Percentiles rank a stretch among this genome's conserved stretches.
Evolutionary conservation across 371 early-diverging fungal genomes (phyloP).

Genomic region (Mortierella sp.): DNA sequence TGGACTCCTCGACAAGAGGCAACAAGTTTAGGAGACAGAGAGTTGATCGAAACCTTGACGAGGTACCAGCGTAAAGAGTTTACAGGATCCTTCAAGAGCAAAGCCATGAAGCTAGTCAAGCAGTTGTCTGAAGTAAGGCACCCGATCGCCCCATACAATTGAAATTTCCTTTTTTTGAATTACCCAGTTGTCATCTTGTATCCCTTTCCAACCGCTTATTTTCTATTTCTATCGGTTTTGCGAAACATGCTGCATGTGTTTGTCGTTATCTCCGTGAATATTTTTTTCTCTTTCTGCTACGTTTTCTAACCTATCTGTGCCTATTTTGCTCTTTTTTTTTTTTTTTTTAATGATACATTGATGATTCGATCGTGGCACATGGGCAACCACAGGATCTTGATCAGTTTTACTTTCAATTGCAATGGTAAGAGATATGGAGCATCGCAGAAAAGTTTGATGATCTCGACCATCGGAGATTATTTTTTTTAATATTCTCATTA

Average conservation of each 20-base stretch:
- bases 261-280: neutral
- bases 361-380: neutral
- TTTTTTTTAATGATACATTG: no score
- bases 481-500: neutral
- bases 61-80: conserved; percentile 46
- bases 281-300: neutral
- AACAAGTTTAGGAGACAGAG: conserved; percentile 39
- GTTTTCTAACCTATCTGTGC: no score
- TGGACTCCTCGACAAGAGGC: conserved; percentile 57
- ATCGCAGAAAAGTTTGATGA: neutral
- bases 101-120: conserved; percentile 51
- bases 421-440: conserved; percentile 32
- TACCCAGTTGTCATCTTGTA: neutral
- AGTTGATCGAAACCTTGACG: conserved; percentile 40
- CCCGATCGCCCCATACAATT: neutral
- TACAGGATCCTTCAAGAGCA: conserved; percentile 41
- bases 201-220: neutral
- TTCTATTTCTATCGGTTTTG: neutral
- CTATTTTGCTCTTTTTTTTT: neutral
- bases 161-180: neutral
- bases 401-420: conserved; percentile 55
- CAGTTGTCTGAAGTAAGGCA: conserved; percentile 34
- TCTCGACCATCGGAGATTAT: no score
- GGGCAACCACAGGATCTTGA: conserved; percentile 40
- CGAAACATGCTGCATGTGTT: no score